Percentiles rank a stretch among this genome's conserved stretches.
These are phyloP conservation scores for Populus tremula DNA, from an alignment of 345 rosid species.

Conservation along the genomic window DNA sequence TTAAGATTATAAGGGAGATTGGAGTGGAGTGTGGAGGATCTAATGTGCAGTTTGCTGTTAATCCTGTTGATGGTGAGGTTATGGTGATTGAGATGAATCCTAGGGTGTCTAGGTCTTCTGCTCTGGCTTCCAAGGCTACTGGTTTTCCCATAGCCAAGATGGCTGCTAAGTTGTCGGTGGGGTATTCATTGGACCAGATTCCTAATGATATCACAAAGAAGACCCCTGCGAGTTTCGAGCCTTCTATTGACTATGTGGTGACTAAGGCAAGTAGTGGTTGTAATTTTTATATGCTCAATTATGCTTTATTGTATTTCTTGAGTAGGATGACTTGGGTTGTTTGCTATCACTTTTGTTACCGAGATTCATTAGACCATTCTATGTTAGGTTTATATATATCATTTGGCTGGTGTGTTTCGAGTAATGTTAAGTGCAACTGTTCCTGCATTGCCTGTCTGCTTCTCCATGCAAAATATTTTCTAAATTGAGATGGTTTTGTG, in stretches of 20 bases:
- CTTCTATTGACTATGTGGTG: conserved; percentile 96
- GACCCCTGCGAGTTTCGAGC: conserved; percentile 98
- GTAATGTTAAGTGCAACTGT: neutral
- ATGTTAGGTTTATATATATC: too few relatives aligned
- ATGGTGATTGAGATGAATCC: conserved; percentile 99
- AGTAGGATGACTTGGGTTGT: neutral
- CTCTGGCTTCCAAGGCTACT: conserved; percentile 95
- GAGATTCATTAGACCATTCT: neutral
- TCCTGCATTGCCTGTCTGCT: neutral
- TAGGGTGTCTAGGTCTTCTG: conserved; percentile 93
- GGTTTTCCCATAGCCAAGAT: conserved; percentile 98
- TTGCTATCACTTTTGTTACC: neutral
- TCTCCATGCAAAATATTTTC: neutral
- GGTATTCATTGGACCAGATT: conserved; percentile 91
- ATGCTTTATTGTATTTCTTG: neutral
- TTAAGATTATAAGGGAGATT: conserved; percentile 89
- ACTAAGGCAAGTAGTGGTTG: conserved; percentile 55
- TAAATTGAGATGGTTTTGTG: neutral
- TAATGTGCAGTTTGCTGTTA: conserved; percentile 94
- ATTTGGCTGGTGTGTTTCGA: neutral
- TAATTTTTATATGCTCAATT: neutral
- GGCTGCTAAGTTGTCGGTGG: conserved; percentile 96
- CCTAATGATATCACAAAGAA: conserved; percentile 97
- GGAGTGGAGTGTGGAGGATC: conserved; percentile 99
- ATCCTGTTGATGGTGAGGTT: conserved; percentile 94